Base-by-base conservation (phyloP, 495 filamentous ascomycete species). In the Neurospora sp. region DNA sequence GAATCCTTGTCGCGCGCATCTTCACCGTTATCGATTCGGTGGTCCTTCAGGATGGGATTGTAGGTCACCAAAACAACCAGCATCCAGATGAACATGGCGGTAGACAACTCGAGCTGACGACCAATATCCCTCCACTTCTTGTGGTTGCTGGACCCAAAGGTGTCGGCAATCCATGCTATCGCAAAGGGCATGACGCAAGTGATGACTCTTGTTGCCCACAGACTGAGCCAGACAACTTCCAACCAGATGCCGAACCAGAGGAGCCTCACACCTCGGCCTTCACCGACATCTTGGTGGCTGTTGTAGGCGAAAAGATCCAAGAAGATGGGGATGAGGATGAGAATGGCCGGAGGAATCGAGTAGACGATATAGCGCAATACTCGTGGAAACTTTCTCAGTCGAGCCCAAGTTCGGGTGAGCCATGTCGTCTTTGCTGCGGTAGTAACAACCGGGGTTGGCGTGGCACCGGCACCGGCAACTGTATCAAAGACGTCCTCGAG, bases 181-280 rank as follows among this genome's bases (percentile, higher is more conserved):
- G 87, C 78, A 47, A 82, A 86, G 4, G 96, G 95, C 68, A 98
- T 83, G 59, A 87, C 85, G 77, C 94, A 92, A 6, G 92, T 89
- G 10, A 93, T 81, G 70, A 98, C 91, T 82, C 92, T 79, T 0
- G 90, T 90, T 37, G 89, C 91, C 96, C 96, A 98, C 0, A 98
- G 84, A 3, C 93, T 93, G 53, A 97, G 83, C 95, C 95, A 98
- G 59, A 98, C 88, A 35, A 97, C 91, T 79, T 97, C 92, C 68
- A 98, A 85, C 95, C 95, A 98, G 68, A 98, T 92, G 59, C 92
- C 90, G 74, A 98, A 98, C 95, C 95, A 98, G 69, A 93, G 83
- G 71, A 98, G 78, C 73, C 87, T 71, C 3, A 97, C 93, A 41
- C 90, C 94, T 3, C 94, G 95, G 8, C 93, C 89, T 22, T 83